Percentiles rank a stretch among this genome's conserved stretches.
phyloP scores from a whole-genome alignment of 805 yeast genomes.

The Saccharomycopsis fibuligera region DNA sequence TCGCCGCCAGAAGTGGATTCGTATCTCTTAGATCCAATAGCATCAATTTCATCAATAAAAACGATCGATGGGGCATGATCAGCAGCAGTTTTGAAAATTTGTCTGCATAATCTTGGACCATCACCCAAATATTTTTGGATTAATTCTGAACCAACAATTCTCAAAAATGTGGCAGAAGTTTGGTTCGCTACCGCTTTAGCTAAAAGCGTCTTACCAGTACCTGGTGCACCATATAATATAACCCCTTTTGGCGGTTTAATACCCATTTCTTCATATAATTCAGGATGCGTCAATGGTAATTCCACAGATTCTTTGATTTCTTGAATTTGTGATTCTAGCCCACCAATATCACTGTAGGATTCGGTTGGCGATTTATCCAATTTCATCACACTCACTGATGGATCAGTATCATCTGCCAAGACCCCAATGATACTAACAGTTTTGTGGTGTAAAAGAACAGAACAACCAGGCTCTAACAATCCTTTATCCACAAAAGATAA shows the following conservation, averaged over 20 bases:
- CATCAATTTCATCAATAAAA: conserved; percentile 97
- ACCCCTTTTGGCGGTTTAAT: conserved; percentile 98
- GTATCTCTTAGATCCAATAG: conserved; percentile 97
- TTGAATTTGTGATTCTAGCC: conserved; percentile 90
- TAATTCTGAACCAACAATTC: conserved; percentile 95
- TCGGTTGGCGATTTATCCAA: conserved; percentile 97
- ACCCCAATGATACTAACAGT: conserved; percentile 96
- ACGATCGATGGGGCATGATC: conserved; percentile 98
- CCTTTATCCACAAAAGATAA: conserved; percentile 96
- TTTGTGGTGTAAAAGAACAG: conserved; percentile 91
- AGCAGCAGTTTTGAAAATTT: conserved; percentile 91
- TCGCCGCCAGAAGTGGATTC: conserved; percentile 83
- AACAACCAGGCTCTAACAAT: conserved; percentile 91
- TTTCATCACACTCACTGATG: conserved; percentile 96
- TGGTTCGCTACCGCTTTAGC: conserved; percentile 99
- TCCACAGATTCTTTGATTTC: conserved; percentile 97
- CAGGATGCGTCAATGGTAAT: conserved; percentile 93
- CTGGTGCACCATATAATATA: conserved; percentile 94
- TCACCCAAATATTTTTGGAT: conserved; percentile 97
- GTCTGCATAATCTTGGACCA: conserved; percentile 92
- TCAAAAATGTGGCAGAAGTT: conserved; percentile 89
- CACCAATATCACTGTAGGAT: conserved; percentile 95
- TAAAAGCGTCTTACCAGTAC: conserved; percentile 91
- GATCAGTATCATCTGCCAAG: conserved; percentile 96
- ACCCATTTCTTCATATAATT: conserved; percentile 96